Base-by-base conservation (phyloP, 2,329 filamentous ascomycete genomes). In the Arthroderma sp. region DNA sequence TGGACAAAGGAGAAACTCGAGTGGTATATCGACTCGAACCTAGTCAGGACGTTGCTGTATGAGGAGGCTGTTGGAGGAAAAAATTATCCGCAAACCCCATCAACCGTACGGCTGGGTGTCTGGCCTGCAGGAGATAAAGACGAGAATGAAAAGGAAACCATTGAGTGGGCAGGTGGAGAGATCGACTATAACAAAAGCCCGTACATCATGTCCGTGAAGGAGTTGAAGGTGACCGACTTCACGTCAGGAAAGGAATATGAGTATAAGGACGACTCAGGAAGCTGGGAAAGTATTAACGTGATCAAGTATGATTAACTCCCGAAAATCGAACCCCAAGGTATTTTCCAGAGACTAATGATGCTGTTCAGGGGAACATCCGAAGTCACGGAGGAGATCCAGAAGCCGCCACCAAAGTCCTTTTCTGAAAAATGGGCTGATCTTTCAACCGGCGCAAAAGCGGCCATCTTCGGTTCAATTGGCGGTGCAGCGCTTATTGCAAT, bases 161-260 rank as follows among this genome's bases (percentile, higher is more conserved):
- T 51, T 28, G 45, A 51, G 36, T 53, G 51, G 51, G 49, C 51
- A 10, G 51, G 51, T 10, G 51, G 51, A 15, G 34, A 49, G 39
- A 43, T 51, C 28, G 50, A 53, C 39, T 53, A 51, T 44, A 38
- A 36, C 31, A 41, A 74, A 28, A 80, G 69, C 0, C 84, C 84
- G 0, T 89, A 76, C 66, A 78, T 72, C 54, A 88, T 88, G 83
- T 78, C 75, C 48, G 73, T 89, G 51, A 75, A 83, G 68, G 76
- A 71, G 29, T 65, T 77, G 31, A 67, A 69, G 29, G 69, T 74
- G 43, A 56, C 64, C 50, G 77, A 74, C 64, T 75, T 74, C 56
- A 74, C 69, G 41, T 76, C 78, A 1, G 70, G 66, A 39, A 76
- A 76, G 53, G 74, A 77, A 53, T 88, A 87, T 58, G 63, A 71